Base-by-base conservation (phyloP, 257 asterid genomes). In the Coffea eugenioides region DNA sequence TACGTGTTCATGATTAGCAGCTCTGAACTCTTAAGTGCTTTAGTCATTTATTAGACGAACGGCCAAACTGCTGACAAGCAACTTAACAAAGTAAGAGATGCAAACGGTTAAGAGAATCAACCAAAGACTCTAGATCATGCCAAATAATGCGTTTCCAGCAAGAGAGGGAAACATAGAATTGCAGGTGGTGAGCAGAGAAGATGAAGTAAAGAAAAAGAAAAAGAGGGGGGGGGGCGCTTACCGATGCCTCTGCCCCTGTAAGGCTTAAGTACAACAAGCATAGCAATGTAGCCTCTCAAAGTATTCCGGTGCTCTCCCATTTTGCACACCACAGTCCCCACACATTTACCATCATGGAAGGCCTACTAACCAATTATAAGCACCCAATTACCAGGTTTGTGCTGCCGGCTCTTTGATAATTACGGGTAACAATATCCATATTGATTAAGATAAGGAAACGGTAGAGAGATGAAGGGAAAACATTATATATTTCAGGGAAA, bases 251-350 rank as follows among this genome's bases (percentile, higher is more conserved):
- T 85, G 82, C 97, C 96, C 80, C 96, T 83, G 85, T 89, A 91
- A 67, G 96, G 85, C 52, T 86, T 90, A 83, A 93, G 92, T 54
- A 94, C 98, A 8, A 94, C 97, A 9, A 94, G 97, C 98, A 94
- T 94, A 31, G 97, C 98, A 70, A 93, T 93, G 87, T 94, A 94
- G 67, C 98, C 98, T 81, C 98, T 88, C 81, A 86, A 89, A 76
- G 92, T 90, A 83, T 90, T 91, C 51, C 97, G 91, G 77, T 94
- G 97, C 73, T 93, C 97, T 73, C 97, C 98, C 98, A 93, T 93
- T 87, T 94, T 93, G 90, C 97, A 94, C 2, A 91, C 98, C 77
- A 93, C 93, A 45, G 97, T 91, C 51, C 98, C 98, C 71, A 95
- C 91, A 77, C 98, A 95, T 90, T 90, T 83, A 36, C 94, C 95